Evolutionary conservation across 768 basidiomycete genomes (phyloP), one percentile per base, ranked within the genome.

Genomic region (Boletus bicolor): DNA sequence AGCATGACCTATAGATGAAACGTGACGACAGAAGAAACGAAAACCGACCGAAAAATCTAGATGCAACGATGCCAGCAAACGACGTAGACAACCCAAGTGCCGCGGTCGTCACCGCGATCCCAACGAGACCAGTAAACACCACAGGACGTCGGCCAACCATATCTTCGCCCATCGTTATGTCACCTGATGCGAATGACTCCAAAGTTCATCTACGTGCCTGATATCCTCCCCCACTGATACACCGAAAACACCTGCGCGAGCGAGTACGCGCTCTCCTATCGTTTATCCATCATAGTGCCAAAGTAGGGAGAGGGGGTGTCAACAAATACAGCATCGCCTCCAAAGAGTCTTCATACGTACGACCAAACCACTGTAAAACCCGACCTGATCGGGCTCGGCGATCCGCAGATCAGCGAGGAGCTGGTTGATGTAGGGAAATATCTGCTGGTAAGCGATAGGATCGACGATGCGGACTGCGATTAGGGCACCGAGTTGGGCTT

Each of bases 351-450:
- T 24, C 9, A 19, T 28, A 61, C 62, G 21, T 44, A 84, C 84
- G 53, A 85, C 80, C 38, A 86, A 49, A 14, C 86, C 86, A 57
- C 84, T 86, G 65, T 86, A 87, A 51, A 85, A 82, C 2, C 85
- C 86, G 19, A 85, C 79, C 54, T 75, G 74, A 14, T 81, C 81
- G 4, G 78, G 78, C 58, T 82, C 75, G 15, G 83, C 81, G 32
- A 85, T 62, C 51, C 77, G 70, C 0, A 87, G 69, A 38, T 76
- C 75, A 11, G 72, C 73, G 49, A 88, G 78, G 68, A 86, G 79
- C 64, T 86, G 76, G 59, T 87, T 87, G 54, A 87, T 77, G 60
- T 85, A 88, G 2, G 86, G 85, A 50, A 79, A 79, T 36, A 87
- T 78, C 59, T 86, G 82, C 1, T 79, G 78, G 69, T 82, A 84